phyloP scores from a whole-genome alignment of 129 eudicot species.

The Smallanthus sonchifolius region DNA sequence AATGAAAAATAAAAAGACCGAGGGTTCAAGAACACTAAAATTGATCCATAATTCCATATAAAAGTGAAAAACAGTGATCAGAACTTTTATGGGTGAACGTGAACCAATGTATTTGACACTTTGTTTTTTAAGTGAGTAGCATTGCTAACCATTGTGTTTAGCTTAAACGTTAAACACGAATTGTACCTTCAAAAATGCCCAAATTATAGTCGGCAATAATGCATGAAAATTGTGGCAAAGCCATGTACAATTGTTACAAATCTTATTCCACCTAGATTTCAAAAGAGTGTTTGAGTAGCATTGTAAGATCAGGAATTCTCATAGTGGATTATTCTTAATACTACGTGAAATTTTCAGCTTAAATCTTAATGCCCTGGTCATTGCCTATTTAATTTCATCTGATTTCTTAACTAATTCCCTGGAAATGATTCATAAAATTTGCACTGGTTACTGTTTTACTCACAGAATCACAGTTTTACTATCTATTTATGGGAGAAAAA shows the following conservation, averaged over 20 bases:
- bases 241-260: not conserved
- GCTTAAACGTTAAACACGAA: not conserved
- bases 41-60: not conserved
- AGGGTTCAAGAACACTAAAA: not conserved
- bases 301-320: not conserved
- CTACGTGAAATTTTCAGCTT: not conserved
- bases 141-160: not conserved
- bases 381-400: not conserved
- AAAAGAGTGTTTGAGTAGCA: not conserved
- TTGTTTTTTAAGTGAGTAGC: not conserved
- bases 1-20: not conserved
- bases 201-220: not conserved
- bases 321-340: not conserved
- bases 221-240: not conserved
- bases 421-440: not conserved
- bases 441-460: not conserved
- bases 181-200: not conserved
- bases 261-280: not conserved
- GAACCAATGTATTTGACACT: not conserved
- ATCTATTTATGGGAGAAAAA: not conserved
- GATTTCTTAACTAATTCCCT: not conserved
- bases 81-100: not conserved
- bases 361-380: not conserved
- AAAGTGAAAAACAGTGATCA: not conserved
- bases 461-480: not conserved